phyloP scores from a whole-genome alignment of 1,284 basidiomycete genomes.

The Tilletia caries region DNA sequence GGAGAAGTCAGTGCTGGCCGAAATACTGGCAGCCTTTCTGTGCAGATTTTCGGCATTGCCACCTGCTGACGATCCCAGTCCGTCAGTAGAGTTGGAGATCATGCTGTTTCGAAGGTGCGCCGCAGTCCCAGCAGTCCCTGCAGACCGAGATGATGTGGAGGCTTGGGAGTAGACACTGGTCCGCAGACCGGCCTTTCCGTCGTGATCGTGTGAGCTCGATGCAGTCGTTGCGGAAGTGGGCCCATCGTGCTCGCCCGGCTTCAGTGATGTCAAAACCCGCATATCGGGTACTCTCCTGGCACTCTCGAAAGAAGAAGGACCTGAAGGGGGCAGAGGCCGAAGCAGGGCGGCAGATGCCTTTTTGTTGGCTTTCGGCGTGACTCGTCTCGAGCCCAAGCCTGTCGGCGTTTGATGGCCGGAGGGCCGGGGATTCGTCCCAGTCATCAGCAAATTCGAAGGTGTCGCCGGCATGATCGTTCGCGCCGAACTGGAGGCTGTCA shows the following conservation, averaged over 20 bases:
- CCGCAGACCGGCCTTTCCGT: background rate
- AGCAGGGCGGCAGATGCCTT: background rate
- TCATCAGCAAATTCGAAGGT: background rate
- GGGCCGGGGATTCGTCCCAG: background rate
- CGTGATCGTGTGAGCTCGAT: background rate
- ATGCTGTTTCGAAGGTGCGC: background rate
- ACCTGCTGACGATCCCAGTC: background rate
- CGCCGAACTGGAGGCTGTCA: background rate
- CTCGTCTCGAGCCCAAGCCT: background rate
- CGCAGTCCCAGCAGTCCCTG: background rate
- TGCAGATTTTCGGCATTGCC: background rate
- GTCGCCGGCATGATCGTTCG: background rate
- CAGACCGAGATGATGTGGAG: background rate
- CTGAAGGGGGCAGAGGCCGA: background rate
- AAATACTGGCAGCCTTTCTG: background rate
- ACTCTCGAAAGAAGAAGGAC: background rate
- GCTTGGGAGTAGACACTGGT: background rate
- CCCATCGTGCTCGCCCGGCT: background rate
- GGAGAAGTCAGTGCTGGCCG: conserved; percentile 23
- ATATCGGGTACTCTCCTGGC: background rate
- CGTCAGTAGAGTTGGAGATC: background rate
- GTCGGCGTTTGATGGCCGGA: background rate
- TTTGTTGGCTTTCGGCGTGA: background rate
- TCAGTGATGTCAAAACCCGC: background rate
- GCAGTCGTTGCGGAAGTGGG: background rate